Percentiles rank a stretch among this genome's conserved stretches.
Evolutionary conservation across 176 grass and related monocot genomes (phyloP).

Genomic region (Calamus simplicifolius): DNA sequence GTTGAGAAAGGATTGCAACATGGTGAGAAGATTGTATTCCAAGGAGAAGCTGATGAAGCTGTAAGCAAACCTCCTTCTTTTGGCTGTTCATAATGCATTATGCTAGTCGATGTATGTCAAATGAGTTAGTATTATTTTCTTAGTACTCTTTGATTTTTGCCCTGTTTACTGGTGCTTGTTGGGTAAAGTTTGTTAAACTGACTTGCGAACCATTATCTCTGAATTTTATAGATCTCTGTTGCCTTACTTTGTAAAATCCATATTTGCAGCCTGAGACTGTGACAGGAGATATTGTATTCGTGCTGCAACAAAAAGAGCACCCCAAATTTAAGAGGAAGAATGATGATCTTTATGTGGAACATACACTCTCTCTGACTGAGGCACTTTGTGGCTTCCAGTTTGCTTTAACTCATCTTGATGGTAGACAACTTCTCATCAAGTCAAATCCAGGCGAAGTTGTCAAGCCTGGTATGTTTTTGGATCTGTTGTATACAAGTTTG

Average conservation of each 20-base stretch:
- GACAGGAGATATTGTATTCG: constrained; percentile 86
- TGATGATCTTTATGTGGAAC: constrained; percentile 71
- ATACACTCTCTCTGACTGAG: constrained; percentile 69
- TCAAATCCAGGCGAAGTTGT: constrained; percentile 83
- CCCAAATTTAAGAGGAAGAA: constrained; percentile 83
- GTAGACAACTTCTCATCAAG: constrained; percentile 78
- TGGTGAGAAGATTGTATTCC: constrained; percentile 86
- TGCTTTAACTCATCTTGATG: constrained; percentile 82
- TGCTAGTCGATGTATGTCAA: too few species aligned
- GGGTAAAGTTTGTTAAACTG: too few species aligned
- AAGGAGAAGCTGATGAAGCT: constrained; percentile 98
- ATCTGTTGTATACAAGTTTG: too few species aligned
- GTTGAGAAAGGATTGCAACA: constrained; percentile 98
- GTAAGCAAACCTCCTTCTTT: constrained; percentile 27
- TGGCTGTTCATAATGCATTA: too few species aligned
- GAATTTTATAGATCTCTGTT: too few species aligned
- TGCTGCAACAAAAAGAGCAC: constrained; percentile 92
- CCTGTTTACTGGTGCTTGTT: too few species aligned
- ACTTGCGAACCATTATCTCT: too few species aligned
- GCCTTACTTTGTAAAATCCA: too few species aligned
- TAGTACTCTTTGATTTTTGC: too few species aligned
- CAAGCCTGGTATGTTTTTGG: constrained; percentile 50
- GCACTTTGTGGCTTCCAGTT: constrained; percentile 93
- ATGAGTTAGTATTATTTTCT: too few species aligned
- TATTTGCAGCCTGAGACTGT: constrained; percentile 71